phyloP scores from a whole-genome alignment of 306 rosid species.

The Rosa persica region DNA sequence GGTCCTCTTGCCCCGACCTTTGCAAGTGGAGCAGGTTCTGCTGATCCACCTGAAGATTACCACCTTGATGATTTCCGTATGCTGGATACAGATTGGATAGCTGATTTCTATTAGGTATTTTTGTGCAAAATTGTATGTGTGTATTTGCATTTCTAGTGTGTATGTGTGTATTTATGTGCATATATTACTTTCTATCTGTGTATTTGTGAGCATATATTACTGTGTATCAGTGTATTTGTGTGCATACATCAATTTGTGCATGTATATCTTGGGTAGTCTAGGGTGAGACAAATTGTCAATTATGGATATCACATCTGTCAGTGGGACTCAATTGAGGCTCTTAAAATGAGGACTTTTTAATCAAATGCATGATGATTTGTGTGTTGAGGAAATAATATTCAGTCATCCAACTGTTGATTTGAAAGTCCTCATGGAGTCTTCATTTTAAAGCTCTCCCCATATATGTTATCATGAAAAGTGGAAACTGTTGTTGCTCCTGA shows the following conservation, averaged over 20 bases:
- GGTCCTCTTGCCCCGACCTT: slow-evolving; percentile 12
- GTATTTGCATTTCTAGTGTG: neutral
- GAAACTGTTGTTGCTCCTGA: neutral
- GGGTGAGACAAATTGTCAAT: neutral
- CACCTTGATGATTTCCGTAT: slow-evolving; percentile 26
- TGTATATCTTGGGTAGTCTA: neutral
- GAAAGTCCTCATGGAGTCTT: too few species aligned
- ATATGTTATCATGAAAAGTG: neutral
- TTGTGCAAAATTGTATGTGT: neutral
- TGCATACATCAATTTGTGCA: neutral
- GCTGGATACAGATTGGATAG: slow-evolving; percentile 30
- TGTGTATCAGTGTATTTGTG: neutral
- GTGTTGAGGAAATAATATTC: too few species aligned
- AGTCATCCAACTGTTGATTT: too few species aligned
- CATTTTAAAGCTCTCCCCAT: too few species aligned
- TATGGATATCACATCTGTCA: too few species aligned
- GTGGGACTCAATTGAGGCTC: too few species aligned
- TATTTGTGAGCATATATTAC: neutral
- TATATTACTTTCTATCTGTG: neutral
- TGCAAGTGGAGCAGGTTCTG: slow-evolving; percentile 11
- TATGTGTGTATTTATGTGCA: neutral
- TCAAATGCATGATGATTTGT: too few species aligned
- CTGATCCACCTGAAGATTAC: slow-evolving; percentile 15
- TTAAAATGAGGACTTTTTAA: too few species aligned
- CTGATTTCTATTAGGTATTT: slow-evolving; percentile 20